Evolutionary conservation across 2,329 filamentous ascomycete species (phyloP).

Genomic region (Penicillium rolfsii): DNA sequence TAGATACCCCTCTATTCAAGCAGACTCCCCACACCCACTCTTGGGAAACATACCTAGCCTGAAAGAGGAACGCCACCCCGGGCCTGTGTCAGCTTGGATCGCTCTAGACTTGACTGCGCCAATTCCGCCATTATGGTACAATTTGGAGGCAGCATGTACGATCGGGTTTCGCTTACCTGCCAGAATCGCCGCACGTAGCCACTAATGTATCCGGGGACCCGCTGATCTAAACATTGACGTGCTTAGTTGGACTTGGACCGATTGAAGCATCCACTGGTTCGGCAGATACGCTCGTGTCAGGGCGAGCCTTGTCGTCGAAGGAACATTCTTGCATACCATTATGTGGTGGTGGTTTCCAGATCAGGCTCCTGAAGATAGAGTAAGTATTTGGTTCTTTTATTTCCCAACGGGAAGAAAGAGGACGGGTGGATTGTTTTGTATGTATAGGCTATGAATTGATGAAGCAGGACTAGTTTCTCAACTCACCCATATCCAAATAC

Average conservation of each 20-base stretch:
- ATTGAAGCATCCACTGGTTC: not conserved
- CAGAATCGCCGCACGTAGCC: conserved; percentile 96
- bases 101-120: conserved; percentile 7
- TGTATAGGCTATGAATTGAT: not conserved
- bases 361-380: conserved; percentile 71
- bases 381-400: conserved; percentile 7
- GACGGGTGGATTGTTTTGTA: not conserved
- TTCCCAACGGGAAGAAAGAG: not conserved
- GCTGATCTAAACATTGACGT: conserved; percentile 63
- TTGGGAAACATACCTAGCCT: conserved; percentile 38
- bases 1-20: not conserved
- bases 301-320: too few species aligned
- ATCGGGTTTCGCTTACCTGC: conserved; percentile 69
- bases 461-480: not conserved
- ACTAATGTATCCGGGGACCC: conserved; percentile 85
- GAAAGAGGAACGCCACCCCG: conserved; percentile 15
- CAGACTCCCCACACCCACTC: not conserved
- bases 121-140: not conserved
- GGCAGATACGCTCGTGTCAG: not conserved
- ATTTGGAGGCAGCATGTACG: not conserved
- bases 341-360: conserved; percentile 97
- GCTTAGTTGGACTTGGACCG: not conserved
- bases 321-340: conserved; percentile 65
- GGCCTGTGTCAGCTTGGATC: conserved; percentile 15
- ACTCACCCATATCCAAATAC: conserved; percentile 93